Evolutionary conservation across 176 grass and related monocot genomes (phyloP).

Genomic region (Ananas comosus): DNA sequence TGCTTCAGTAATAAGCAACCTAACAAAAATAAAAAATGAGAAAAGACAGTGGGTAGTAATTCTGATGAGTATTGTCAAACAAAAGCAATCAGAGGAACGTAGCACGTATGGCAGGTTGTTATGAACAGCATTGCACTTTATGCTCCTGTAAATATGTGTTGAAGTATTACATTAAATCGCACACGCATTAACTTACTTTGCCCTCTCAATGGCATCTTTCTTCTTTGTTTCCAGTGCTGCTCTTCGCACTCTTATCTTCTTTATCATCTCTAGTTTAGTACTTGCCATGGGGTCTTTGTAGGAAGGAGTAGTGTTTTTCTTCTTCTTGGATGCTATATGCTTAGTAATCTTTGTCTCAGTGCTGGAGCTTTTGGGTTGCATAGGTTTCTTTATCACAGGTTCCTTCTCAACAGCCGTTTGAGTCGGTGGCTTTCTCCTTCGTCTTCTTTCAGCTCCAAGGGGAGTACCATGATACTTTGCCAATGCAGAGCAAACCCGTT

Average conservation of each 20-base stretch:
- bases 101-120: neutral
- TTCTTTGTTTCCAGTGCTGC: constrained; percentile 50
- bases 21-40: neutral
- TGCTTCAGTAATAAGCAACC: constrained; percentile 1
- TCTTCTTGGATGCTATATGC: constrained; percentile 32
- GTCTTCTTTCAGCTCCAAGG: constrained; percentile 35
- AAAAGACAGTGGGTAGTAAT: neutral
- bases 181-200: constrained; percentile 44
- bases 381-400: constrained; percentile 29
- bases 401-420: constrained; percentile 28
- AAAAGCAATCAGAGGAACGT: no score
- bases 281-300: constrained; percentile 84
- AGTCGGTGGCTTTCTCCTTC: constrained; percentile 37
- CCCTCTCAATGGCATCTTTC: constrained; percentile 59
- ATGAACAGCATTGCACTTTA: neutral
- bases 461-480: constrained; percentile 47
- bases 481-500: constrained; percentile 77
- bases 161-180: neutral
- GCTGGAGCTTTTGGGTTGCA: constrained; percentile 13
- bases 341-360: constrained; percentile 16
- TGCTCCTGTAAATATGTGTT: neutral
- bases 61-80: no score
- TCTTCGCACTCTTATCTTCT: constrained; percentile 67
- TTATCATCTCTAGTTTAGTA: constrained; percentile 85
- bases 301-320: constrained; percentile 37